Evolutionary conservation across 1,284 basidiomycete genomes (phyloP).

Genomic region (Leccinum pseudoinsigne): DNA sequence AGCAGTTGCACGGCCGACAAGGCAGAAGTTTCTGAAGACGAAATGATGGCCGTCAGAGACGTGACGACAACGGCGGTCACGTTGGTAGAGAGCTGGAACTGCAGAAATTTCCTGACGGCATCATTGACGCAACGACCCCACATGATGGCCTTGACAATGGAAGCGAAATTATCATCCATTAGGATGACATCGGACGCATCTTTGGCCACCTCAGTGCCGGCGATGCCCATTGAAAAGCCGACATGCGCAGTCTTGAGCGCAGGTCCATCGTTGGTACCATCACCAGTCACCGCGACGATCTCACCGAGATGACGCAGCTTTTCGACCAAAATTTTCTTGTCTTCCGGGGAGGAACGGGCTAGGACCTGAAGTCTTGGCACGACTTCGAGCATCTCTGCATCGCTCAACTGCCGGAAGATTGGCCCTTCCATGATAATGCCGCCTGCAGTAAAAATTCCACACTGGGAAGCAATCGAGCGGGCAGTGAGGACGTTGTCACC

Average conservation of each 20-base stretch:
- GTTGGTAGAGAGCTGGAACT: constrained; percentile 98
- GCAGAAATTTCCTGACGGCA: constrained; percentile 95
- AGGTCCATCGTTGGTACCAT: constrained; percentile 96
- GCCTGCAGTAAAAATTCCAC: constrained; percentile 90
- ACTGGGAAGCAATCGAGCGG: constrained; percentile 92
- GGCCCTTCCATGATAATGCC: constrained; percentile 98
- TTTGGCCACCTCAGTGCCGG: constrained; percentile 98
- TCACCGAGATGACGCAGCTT: constrained; percentile 88
- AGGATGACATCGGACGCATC: constrained; percentile 99
- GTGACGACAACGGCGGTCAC: constrained; percentile 95
- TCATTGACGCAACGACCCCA: constrained; percentile 99
- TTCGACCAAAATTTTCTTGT: constrained; percentile 94
- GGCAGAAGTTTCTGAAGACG: constrained; percentile 26
- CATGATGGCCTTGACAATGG: constrained; percentile 96
- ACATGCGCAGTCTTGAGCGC: constrained; percentile 94
- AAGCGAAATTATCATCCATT: constrained; percentile 97
- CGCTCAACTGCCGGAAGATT: constrained; percentile 60
- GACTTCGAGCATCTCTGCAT: constrained; percentile 59
- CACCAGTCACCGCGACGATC: constrained; percentile 96
- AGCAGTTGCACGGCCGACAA: too few species aligned
- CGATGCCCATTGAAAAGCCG: constrained; percentile 98
- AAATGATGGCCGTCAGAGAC: constrained; percentile 88
- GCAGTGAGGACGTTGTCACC: constrained; percentile 97
- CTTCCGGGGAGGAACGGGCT: constrained; percentile 96
- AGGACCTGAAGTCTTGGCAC: constrained; percentile 75